Evolutionary conservation across 2,329 filamentous ascomycete species (phyloP).

Genomic region (Botrytis deweyae): DNA sequence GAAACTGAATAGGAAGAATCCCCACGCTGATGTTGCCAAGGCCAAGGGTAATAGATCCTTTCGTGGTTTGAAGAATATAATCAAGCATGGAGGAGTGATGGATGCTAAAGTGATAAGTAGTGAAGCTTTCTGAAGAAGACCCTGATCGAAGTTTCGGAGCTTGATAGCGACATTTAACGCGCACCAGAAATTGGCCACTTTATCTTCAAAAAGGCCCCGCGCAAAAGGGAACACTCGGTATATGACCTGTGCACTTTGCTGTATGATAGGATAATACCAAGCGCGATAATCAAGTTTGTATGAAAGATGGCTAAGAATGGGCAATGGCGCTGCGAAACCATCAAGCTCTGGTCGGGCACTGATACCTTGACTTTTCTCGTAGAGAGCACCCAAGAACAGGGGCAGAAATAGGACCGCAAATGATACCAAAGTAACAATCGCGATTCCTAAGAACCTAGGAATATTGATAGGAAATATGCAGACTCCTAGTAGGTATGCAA

Average conservation of each 20-base stretch:
- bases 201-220: conserved; percentile 96
- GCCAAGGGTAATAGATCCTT: conserved; percentile 76
- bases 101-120: conserved; percentile 71
- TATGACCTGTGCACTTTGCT: conserved; percentile 79
- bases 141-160: conserved; percentile 69
- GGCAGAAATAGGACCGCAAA: conserved; percentile 77
- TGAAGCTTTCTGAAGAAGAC: conserved; percentile 72
- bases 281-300: conserved; percentile 61
- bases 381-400: conserved; percentile 68
- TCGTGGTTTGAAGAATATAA: conserved; percentile 76
- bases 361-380: conserved; percentile 65
- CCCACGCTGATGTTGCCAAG: conserved; percentile 85
- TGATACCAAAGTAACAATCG: conserved; percentile 66
- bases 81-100: conserved; percentile 74
- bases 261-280: conserved; percentile 69
- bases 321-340: conserved; percentile 59
- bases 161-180: conserved; percentile 88
- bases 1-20: conserved; percentile 96
- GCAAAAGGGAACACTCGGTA: conserved; percentile 96
- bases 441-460: conserved; percentile 70
- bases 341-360: conserved; percentile 56
- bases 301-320: conserved; percentile 58
- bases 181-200: conserved; percentile 98
- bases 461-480: conserved; percentile 77
- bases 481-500: conserved; percentile 84